A percentile compares a stretch with the other conserved stretches of the same genome.
Evolutionary conservation across 257 asterid species (phyloP).

Genomic region (Nicotiana undulata): DNA sequence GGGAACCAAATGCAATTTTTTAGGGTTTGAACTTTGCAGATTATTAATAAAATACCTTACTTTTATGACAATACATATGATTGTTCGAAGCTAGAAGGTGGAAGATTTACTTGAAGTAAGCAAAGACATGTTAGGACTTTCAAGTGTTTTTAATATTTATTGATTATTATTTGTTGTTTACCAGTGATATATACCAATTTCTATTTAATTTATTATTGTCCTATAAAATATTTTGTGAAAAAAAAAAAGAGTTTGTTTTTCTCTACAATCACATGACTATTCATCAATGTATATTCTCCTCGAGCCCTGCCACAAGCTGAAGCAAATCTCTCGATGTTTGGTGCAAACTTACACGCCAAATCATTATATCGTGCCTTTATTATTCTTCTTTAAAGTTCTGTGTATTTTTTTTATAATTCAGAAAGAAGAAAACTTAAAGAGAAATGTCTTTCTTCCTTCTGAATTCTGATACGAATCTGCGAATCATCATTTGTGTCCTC

Average conservation of each 20-base stretch:
- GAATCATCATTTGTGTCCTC: slow-evolving; percentile 36
- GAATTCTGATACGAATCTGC: slow-evolving; percentile 18
- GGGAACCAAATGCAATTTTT: slow-evolving; percentile 10
- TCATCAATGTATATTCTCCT: slow-evolving; percentile 35
- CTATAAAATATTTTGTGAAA: background rate
- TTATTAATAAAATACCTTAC: background rate
- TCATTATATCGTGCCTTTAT: slow-evolving; percentile 48
- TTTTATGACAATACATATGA: background rate
- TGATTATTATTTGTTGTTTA: background rate
- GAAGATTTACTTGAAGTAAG: slow-evolving; percentile 36
- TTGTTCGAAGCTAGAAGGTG: slow-evolving; percentile 28
- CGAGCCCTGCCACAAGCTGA: slow-evolving; percentile 53
- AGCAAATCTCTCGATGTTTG: slow-evolving; percentile 47
- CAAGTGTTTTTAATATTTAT: slow-evolving; percentile 42
- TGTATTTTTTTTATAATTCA: background rate
- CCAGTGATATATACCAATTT: background rate
- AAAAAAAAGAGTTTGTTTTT: background rate
- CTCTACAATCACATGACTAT: background rate
- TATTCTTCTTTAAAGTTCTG: background rate
- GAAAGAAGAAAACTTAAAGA: background rate
- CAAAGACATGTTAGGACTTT: slow-evolving; percentile 46
- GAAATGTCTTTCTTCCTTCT: background rate
- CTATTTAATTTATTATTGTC: background rate
- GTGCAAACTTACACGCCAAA: slow-evolving; percentile 65
- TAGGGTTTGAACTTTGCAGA: slow-evolving; percentile 1